Evolutionary conservation across 2,329 filamentous ascomycete species (phyloP), one percentile per base, ranked within the genome.

Genomic region (Canariomyces notabilis): DNA sequence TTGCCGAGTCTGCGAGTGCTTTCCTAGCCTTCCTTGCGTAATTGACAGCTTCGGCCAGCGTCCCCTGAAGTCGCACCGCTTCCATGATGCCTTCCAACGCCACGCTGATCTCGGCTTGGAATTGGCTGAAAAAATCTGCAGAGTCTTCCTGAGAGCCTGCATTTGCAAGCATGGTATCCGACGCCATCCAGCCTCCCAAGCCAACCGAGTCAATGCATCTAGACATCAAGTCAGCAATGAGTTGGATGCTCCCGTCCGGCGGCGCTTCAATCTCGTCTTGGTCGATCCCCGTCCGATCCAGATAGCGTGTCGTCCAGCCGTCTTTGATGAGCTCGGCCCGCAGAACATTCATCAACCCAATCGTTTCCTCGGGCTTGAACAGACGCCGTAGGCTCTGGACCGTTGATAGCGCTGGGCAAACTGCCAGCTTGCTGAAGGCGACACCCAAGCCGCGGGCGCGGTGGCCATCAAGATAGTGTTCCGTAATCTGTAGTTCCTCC

Each of bases 181-280:
- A 81, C 23, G 80, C 69, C 45, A 90, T 72, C 85, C 86, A 90
- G 16, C 86, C 86, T 44, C 80, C 80, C 8, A 83, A 75, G 2
- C 85, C 86, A 14, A 91, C 77, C 0, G 87, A 82, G 64, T 91
- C 87, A 35, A 91, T 73, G 50, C 85, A 87, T 57, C 82, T 80
- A 52, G 81, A 81, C 22, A 90, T 73, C 4, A 91, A 71, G 53
- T 83, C 80, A 14, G 84, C 79, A 51, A 91, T 83, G 33, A 87
- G 76, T 14, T 79, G 73, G 54, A 90, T 83, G 42, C 82, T 80
- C 40, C 79, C 79, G 57, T 89, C 82, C 16, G 83, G 79, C 0
- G 80, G 77, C 3, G 72, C 66, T 19, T 70, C 64, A 12, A 64
- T 58, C 32, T 77, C 56, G 15, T 53, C 48, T 11, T 48, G 42